phyloP scores from a whole-genome alignment of 2,329 filamentous ascomycete genomes.

The Microdochium paspali region DNA sequence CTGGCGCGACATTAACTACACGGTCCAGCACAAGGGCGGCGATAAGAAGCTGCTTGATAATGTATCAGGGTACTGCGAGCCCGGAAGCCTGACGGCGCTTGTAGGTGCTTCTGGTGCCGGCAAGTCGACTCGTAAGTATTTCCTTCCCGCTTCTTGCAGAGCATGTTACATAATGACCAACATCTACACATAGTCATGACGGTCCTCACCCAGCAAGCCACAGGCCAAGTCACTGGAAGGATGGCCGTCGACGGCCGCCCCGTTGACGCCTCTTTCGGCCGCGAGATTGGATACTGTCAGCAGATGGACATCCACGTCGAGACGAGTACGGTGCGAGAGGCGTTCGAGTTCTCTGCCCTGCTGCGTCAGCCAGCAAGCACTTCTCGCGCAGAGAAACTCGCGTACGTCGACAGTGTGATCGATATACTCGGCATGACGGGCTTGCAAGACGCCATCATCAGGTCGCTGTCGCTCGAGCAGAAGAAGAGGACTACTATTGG shows the following conservation, averaged over 20 bases:
- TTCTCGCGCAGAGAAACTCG: slow-evolving; percentile 50
- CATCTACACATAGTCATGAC: slow-evolving; percentile 53
- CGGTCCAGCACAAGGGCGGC: slow-evolving; percentile 57
- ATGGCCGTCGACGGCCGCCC: slow-evolving; percentile 62
- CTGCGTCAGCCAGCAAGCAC: slow-evolving; percentile 48
- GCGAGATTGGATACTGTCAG: slow-evolving; percentile 62
- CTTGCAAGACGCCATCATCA: slow-evolving; percentile 58
- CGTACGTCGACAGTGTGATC: slow-evolving; percentile 58
- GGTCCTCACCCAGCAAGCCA: slow-evolving; percentile 59
- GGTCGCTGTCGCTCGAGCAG: slow-evolving; percentile 57
- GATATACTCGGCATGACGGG: slow-evolving; percentile 55
- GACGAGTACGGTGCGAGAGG: slow-evolving; percentile 58
- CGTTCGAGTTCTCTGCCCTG: slow-evolving; percentile 59
- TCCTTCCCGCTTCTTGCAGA: not conserved
- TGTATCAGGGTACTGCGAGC: slow-evolving; percentile 70
- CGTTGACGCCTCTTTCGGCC: slow-evolving; percentile 54
- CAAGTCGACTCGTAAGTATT: slow-evolving; percentile 53
- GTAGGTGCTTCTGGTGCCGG: slow-evolving; percentile 78
- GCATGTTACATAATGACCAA: not conserved
- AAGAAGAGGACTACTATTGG: slow-evolving; percentile 65
- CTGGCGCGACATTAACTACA: slow-evolving; percentile 63
- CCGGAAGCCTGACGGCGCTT: slow-evolving; percentile 69
- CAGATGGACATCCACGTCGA: slow-evolving; percentile 65
- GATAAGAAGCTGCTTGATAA: slow-evolving; percentile 54
- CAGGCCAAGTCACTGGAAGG: slow-evolving; percentile 54